Evolutionary conservation across 495 filamentous ascomycete species (phyloP).

Genomic region (Tuber umbilicatum): DNA sequence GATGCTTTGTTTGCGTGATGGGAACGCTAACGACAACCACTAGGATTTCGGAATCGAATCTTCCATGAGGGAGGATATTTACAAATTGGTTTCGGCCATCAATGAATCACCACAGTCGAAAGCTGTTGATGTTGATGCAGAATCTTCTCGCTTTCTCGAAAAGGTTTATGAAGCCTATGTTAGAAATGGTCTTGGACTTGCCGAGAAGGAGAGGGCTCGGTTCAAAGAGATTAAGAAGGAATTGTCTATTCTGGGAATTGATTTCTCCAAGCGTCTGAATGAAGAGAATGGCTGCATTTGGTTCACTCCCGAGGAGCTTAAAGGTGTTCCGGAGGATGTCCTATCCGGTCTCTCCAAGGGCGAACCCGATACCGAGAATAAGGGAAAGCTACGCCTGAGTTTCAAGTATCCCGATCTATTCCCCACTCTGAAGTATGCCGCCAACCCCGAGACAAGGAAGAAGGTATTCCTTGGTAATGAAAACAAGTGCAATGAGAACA

Average conservation of each 20-base stretch:
- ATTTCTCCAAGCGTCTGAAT: constrained; percentile 57
- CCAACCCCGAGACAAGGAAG: constrained; percentile 51
- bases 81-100: constrained; percentile 52
- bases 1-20: neutral
- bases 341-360: constrained; percentile 60
- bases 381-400: constrained; percentile 52
- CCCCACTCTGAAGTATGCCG: constrained; percentile 55
- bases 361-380: constrained; percentile 55
- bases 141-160: constrained; percentile 52
- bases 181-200: constrained; percentile 52
- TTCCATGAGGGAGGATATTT: constrained; percentile 58
- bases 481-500: constrained; percentile 83
- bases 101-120: constrained; percentile 47
- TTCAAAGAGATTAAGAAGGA: constrained; percentile 63
- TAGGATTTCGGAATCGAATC: constrained; percentile 55
- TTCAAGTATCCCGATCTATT: constrained; percentile 62
- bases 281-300: constrained; percentile 57
- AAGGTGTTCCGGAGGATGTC: constrained; percentile 55
- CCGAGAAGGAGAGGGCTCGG: constrained; percentile 52
- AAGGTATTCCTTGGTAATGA: constrained; percentile 56
- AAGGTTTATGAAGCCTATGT: constrained; percentile 56
- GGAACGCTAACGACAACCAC: neutral
- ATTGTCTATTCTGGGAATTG: constrained; percentile 52
- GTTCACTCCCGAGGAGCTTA: constrained; percentile 55
- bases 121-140: constrained; percentile 46